Conservation (phyloP, 2,329 filamentous ascomycete genomes). For the Sporothrix variecibatus region DNA sequence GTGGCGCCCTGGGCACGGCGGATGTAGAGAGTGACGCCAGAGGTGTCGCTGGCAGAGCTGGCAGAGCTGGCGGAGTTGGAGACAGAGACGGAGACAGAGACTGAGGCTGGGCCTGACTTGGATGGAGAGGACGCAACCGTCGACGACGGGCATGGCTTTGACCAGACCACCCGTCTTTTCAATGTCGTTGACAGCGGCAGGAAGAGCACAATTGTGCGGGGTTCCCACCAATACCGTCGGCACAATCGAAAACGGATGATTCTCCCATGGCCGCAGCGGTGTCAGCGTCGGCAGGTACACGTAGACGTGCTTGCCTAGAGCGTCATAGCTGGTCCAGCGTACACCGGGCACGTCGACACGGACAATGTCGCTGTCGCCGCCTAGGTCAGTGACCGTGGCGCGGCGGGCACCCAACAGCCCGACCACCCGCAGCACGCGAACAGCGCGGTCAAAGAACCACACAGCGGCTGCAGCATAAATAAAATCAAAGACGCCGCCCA, state of each 20-base stretch:
- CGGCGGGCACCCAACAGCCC: not conserved
- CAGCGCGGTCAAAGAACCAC: not conserved
- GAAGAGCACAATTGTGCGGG: not conserved
- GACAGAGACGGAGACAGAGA: not conserved
- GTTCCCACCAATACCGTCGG: constrained; percentile 34
- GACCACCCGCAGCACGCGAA: not conserved
- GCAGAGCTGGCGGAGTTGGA: not conserved
- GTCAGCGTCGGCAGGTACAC: constrained; percentile 52
- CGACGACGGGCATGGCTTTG: not conserved
- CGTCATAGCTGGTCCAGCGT: constrained; percentile 35
- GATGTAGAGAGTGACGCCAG: constrained; percentile 1
- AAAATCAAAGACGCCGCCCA: constrained; percentile 19
- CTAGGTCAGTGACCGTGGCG: constrained; percentile 27
- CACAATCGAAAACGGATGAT: constrained; percentile 55
- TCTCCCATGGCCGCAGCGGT: constrained; percentile 50
- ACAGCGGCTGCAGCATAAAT: constrained; percentile 31
- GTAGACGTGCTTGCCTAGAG: constrained; percentile 45
- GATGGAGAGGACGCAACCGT: not conserved
- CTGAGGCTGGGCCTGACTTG: not conserved
- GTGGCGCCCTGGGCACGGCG: not conserved
- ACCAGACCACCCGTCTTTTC: not conserved
- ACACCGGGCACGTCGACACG: constrained; percentile 37
- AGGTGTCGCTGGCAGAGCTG: not conserved
- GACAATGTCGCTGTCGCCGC: constrained; percentile 37
- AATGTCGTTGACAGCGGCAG: not conserved